Percentiles rank a stretch among this genome's conserved stretches.
Conservation (phyloP, 2,329 filamentous ascomycete genomes). For the Didymellaceae sp. region DNA sequence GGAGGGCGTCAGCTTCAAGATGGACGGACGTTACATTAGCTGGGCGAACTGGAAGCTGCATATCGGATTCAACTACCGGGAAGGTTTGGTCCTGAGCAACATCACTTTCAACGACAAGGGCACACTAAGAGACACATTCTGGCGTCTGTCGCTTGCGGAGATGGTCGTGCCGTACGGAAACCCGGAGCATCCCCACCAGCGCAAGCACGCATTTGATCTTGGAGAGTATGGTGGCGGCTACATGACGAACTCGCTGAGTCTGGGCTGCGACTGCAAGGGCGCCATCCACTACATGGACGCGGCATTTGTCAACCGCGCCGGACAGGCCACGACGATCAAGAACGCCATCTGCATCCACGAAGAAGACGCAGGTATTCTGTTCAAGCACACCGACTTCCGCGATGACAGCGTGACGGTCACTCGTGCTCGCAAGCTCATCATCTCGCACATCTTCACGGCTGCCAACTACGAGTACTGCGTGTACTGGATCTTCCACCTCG, state of each 20-base stretch:
- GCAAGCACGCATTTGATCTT: constrained; percentile 82
- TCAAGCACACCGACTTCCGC: constrained; percentile 94
- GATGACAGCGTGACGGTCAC: constrained; percentile 88
- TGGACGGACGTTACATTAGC: constrained; percentile 74
- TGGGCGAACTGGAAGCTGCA: constrained; percentile 97
- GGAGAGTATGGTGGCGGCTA: constrained; percentile 83
- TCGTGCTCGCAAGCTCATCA: constrained; percentile 80
- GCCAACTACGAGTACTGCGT: constrained; percentile 94
- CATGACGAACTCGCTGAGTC: constrained; percentile 78
- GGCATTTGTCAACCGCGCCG: constrained; percentile 78
- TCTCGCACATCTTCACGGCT: constrained; percentile 92
- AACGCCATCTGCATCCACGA: constrained; percentile 96
- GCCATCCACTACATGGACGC: constrained; percentile 92
- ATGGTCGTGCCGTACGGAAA: constrained; percentile 94
- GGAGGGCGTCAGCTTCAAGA: constrained; percentile 84
- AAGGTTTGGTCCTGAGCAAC: constrained; percentile 89
- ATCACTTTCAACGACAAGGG: constrained; percentile 88
- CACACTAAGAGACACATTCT: constrained; percentile 78
- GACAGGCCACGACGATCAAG: constrained; percentile 80
- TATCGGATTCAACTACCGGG: constrained; percentile 92
- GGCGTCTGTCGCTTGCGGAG: constrained; percentile 85
- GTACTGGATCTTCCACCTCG: constrained; percentile 91
- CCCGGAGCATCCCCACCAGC: constrained; percentile 78
- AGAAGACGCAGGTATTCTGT: constrained; percentile 88
- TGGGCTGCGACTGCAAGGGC: constrained; percentile 88